These are phyloP conservation scores for Peronospora farinosa DNA, from an alignment of 352 stramenopile genomes.

Conservation along the genomic window DNA sequence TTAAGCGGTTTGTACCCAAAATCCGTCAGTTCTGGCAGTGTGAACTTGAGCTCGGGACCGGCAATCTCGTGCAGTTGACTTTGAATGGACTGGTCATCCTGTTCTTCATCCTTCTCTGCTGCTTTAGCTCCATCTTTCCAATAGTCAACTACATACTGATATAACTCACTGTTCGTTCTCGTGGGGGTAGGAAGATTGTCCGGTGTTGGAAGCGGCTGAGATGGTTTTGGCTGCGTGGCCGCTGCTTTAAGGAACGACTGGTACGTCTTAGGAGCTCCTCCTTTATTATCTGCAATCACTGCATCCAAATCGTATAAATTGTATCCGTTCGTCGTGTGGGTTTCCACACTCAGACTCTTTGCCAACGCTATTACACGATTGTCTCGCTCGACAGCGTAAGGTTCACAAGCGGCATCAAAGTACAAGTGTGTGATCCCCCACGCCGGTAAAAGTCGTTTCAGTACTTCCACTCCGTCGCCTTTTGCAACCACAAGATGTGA, in stretches of 20 bases:
- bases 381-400: constrained; percentile 85
- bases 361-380: constrained; percentile 48
- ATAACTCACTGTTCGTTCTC: constrained; percentile 46
- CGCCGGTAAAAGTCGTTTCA: constrained; percentile 72
- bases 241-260: constrained; percentile 57
- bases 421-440: constrained; percentile 88
- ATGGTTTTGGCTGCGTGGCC: constrained; percentile 43
- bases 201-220: constrained; percentile 39
- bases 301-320: constrained; percentile 70
- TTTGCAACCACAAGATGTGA: constrained; percentile 65
- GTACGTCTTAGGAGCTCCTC: constrained; percentile 68
- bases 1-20: constrained; percentile 52
- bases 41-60: constrained; percentile 56
- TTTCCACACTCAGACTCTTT: constrained; percentile 47
- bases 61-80: constrained; percentile 39
- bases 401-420: constrained; percentile 89
- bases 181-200: constrained; percentile 40
- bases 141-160: constrained; percentile 57
- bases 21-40: constrained; percentile 53
- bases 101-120: constrained; percentile 15
- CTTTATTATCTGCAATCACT: constrained; percentile 49
- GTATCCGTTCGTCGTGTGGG: constrained; percentile 59
- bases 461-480: constrained; percentile 71
- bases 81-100: constrained; percentile 15
- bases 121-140: constrained; percentile 26